phyloP scores from a whole-genome alignment of 1,284 basidiomycete species.

The Malassezia psittaci region DNA sequence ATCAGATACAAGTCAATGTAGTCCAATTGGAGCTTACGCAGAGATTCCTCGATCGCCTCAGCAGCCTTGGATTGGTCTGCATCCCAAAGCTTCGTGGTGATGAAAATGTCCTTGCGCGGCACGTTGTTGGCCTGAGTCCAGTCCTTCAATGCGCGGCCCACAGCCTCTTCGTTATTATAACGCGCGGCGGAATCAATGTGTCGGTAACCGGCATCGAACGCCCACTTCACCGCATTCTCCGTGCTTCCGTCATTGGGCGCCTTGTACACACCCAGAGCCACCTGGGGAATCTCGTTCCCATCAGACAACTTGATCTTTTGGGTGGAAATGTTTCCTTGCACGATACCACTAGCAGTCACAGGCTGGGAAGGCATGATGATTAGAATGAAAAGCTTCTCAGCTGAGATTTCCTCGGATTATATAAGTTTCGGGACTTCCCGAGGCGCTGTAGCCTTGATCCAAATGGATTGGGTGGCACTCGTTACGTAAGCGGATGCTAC shows the following conservation, averaged over 20 bases:
- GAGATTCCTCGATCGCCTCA: slow-evolving; percentile 44
- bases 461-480: not conserved
- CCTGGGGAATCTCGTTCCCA: slow-evolving; percentile 40
- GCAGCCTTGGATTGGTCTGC: slow-evolving; percentile 39
- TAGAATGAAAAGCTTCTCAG: too few relatives aligned
- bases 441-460: not conserved
- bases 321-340: slow-evolving; percentile 33
- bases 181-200: slow-evolving; percentile 46
- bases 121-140: slow-evolving; percentile 36
- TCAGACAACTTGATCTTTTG: slow-evolving; percentile 43
- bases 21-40: slow-evolving; percentile 42
- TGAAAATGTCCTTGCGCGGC: slow-evolving; percentile 45
- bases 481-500: not conserved
- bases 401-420: not conserved
- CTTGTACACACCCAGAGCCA: slow-evolving; percentile 46
- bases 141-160: slow-evolving; percentile 44
- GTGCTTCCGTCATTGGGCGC: slow-evolving; percentile 46
- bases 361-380: not conserved
- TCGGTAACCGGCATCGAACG: slow-evolving; percentile 45
- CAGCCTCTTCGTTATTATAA: slow-evolving; percentile 47
- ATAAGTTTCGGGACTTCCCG: not conserved
- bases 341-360: slow-evolving; percentile 22
- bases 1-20: slow-evolving; percentile 46
- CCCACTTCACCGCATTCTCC: slow-evolving; percentile 45
- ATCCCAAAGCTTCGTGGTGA: slow-evolving; percentile 48